Evolutionary conservation across 148 eudicot genomes (phyloP), one percentile per base, ranked within the genome.

Genomic region (Vaccinium darrowii): DNA sequence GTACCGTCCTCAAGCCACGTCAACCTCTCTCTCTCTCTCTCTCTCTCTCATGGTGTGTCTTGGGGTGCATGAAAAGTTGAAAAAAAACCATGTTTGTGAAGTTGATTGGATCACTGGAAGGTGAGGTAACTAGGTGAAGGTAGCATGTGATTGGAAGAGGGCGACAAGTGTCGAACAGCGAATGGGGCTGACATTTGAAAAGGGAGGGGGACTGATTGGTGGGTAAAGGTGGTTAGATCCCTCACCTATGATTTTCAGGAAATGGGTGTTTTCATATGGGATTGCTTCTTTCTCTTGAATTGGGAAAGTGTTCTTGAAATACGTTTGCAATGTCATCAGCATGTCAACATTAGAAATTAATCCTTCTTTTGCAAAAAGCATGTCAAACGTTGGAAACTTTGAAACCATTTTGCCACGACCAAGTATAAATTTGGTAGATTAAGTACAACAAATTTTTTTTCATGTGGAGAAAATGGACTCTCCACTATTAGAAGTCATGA

Each of bases 1-100:
- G 93, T 93, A 93, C 99, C 98, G 99, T 89, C 98, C 94, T 84
- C 86, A 87, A 84, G 87, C 72, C 88, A 89, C 72, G 88, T 87
- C 89, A 80, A 51, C 84, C 88, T 30, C 57, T 10, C 79, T 25
- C 62, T 82, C 89, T 63, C 57, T 54, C 77, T 90, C 7, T 88
- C 87, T 77, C 39, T 76, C 67, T 43, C 47, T 50, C 25, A 33
- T 13, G n/a, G 3, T 13, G 7, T 81, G n/a, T 81, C 57, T 47
- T 62, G 33, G 52, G 39, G 47, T 25, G 39, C 73, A 51, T 67
- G 52, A 53, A 30, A 15, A 33, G 51, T 69, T 19, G 50, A 39
- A 33, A 53, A 9, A 7, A 18, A 69, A 62, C 67, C 25, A 30
- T 50, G 3, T 23, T 23, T 27, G 23, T 13, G 71, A n/a, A 56